Base-by-base conservation (phyloP, 2,329 filamentous ascomycete genomes). In the Dactylellina haptotyla region DNA sequence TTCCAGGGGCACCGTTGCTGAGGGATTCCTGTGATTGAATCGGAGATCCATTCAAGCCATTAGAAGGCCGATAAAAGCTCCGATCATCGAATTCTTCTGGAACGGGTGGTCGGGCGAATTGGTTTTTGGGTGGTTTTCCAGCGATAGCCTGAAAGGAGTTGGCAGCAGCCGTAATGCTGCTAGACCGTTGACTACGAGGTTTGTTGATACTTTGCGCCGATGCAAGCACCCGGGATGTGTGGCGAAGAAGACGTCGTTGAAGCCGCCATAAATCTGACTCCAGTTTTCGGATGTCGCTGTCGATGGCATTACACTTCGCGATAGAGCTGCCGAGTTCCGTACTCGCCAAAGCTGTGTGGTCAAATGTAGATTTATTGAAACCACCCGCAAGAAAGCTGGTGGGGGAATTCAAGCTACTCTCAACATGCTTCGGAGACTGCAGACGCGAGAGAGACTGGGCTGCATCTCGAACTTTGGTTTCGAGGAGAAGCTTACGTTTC, bases 381-480 rank as follows among this genome's bases (percentile, higher is more conserved):
- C 23, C 30, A 20, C 26, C 25, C 81, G 80, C 83, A 57, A 84
- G 83, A 77, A 84, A 85, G 23, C 43, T 50, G 23, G 50, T 25
- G 16, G 66, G 53, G 4, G 51, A 59, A 26, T 28, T 30, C 30
- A 16, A 12, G 6, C 32, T 23, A 5, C 12, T 32, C 82, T 59
- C 59, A 4, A 28, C 30, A 12, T 50, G 59, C 83, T n/a, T 85
- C 84, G n/a, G 88, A 85, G 87, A 87, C 79, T 96, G 92, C 28
- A 99, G 84, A 77, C 90, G 89, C 69, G 89, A 89, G 81, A 99
- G 89, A 41, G 93, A 96, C 76, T 90, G 87, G 9, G 95, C 92
- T 0, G 95, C 95, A 84, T 98, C 94, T 77, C 93, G 90, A 78
- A 97, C 92, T 83, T 98, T 99, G 62, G 89, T 90, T 81, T 99